phyloP scores from a whole-genome alignment of 2,329 filamentous ascomycete genomes.

The Trichoderma polysporum region DNA sequence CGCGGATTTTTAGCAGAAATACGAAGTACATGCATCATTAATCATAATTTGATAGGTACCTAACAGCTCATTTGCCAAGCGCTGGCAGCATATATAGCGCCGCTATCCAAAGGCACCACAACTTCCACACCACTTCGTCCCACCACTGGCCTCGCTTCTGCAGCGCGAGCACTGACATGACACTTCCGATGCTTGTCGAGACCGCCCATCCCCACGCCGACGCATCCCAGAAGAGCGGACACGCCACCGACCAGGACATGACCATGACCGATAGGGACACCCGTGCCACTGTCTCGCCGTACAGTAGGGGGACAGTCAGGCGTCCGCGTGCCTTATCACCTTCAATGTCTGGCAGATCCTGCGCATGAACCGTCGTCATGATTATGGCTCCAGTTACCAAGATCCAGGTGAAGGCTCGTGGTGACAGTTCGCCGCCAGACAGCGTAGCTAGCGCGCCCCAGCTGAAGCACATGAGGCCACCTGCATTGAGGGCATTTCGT shows the following conservation, averaged over 20 bases:
- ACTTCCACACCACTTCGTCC: constrained; percentile 28
- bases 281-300: constrained; percentile 27
- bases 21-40: background rate
- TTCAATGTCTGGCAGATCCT: constrained; percentile 31
- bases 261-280: constrained; percentile 24
- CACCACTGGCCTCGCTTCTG: constrained; percentile 23
- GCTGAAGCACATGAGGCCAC: constrained; percentile 31
- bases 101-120: constrained; percentile 30
- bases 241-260: constrained; percentile 22
- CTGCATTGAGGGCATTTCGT: constrained; percentile 32
- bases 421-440: constrained; percentile 17
- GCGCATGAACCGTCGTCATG: constrained; percentile 31
- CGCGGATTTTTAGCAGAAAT: background rate
- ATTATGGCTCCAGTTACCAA: constrained; percentile 26
- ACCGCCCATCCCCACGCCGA: constrained; percentile 15
- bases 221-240: constrained; percentile 21
- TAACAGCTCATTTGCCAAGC: background rate
- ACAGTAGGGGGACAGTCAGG: constrained; percentile 30
- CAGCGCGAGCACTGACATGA: constrained; percentile 22
- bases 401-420: constrained; percentile 26
- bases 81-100: constrained; percentile 26
- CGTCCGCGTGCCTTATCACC: constrained; percentile 31
- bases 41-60: background rate
- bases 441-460: constrained; percentile 29
- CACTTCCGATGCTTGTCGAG: constrained; percentile 16